These are phyloP conservation scores for Exophiala aquamarina DNA, from an alignment of 2,329 filamentous ascomycete genomes.

Conservation along the genomic window DNA sequence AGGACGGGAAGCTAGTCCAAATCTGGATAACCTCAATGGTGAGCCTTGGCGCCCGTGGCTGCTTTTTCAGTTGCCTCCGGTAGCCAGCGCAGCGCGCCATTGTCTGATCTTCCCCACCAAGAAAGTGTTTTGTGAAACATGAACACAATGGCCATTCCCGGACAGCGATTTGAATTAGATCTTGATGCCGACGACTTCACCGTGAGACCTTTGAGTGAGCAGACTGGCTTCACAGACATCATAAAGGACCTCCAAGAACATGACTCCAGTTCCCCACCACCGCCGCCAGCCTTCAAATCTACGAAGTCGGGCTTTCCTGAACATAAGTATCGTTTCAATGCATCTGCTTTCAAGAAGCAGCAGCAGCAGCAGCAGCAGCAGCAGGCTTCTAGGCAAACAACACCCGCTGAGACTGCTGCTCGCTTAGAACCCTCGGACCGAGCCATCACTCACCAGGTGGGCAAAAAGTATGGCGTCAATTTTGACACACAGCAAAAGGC, in stretches of 20 bases:
- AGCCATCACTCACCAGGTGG: constrained; percentile 24
- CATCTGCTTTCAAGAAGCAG: constrained; percentile 79
- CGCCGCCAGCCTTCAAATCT: constrained; percentile 59
- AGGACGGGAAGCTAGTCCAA: no score
- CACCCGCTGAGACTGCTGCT: constrained; percentile 19
- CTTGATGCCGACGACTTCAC: constrained; percentile 52
- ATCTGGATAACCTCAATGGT: no score
- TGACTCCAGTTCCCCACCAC: constrained; percentile 43
- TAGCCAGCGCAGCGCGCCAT: no score
- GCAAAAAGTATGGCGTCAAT: constrained; percentile 24
- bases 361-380: constrained; percentile 64
- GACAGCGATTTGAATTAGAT: constrained; percentile 62
- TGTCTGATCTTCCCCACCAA: no score
- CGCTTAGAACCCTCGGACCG: constrained; percentile 24
- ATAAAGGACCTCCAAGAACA: constrained; percentile 81
- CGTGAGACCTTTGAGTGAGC: constrained; percentile 31
- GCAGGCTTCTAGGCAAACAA: constrained; percentile 22
- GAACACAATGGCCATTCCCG: constrained; percentile 33
- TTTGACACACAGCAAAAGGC: constrained; percentile 59
- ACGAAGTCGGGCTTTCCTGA: constrained; percentile 79
- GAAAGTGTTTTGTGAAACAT: no score
- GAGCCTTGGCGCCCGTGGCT: no score
- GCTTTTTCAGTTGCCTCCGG: no score
- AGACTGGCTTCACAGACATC: constrained; percentile 27
- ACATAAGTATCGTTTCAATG: constrained; percentile 72